These are phyloP conservation scores for Amanita molliuscula DNA, from an alignment of 768 basidiomycete genomes.

Conservation along the genomic window DNA sequence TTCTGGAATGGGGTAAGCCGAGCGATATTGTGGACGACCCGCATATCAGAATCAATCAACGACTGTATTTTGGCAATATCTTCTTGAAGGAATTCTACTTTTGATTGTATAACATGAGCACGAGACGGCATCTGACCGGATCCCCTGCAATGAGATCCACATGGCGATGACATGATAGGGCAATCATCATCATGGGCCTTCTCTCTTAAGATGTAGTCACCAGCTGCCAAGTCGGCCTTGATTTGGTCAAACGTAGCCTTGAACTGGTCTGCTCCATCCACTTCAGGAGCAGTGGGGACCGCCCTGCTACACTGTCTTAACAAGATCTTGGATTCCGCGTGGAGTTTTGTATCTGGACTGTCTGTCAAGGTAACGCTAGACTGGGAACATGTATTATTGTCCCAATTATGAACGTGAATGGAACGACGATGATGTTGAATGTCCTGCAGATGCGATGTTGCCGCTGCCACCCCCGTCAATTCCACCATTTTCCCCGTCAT, in stretches of 20 bases:
- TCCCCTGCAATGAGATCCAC: conserved; percentile 14
- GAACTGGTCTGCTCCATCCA: conserved; percentile 56
- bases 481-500: conserved; percentile 65
- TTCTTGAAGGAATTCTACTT: conserved; percentile 55
- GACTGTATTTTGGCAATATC: conserved; percentile 42
- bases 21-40: conserved; percentile 71
- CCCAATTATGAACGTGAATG: conserved; percentile 25
- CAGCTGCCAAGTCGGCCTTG: conserved; percentile 72
- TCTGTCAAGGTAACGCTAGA: conserved; percentile 32
- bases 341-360: conserved; percentile 3
- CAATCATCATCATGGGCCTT: conserved; percentile 7
- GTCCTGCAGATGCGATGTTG: conserved; percentile 73
- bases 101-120: conserved; percentile 44
- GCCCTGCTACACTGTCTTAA: conserved; percentile 21
- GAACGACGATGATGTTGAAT: conserved; percentile 31
- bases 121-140: conserved; percentile 36
- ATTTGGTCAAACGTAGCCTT: conserved; percentile 81
- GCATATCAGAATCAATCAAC: conserved; percentile 59
- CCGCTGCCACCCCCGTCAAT: conserved; percentile 78
- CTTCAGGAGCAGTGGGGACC: conserved; percentile 39
- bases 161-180: conserved; percentile 11
- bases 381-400: conserved; percentile 27
- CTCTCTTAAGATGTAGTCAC: conserved; percentile 18
- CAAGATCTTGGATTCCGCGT: not conserved
- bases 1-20: conserved; percentile 83